phyloP scores from a whole-genome alignment of 2,329 filamentous ascomycete species.

The Acrocalymma vagum region DNA sequence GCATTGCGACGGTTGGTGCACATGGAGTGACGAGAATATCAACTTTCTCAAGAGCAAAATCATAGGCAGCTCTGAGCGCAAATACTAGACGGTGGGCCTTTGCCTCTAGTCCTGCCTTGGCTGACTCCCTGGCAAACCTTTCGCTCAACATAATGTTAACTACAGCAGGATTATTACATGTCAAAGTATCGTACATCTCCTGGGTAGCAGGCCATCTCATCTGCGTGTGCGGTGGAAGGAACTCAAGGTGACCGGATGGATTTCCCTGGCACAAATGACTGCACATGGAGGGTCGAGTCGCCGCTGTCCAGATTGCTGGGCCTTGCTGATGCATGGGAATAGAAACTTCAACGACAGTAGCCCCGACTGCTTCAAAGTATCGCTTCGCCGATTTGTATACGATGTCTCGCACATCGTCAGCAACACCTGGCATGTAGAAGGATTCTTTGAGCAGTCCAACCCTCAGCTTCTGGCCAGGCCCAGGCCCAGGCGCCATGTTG shows the following conservation, averaged over 20 bases:
- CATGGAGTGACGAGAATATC: conserved; percentile 61
- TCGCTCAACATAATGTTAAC: conserved; percentile 65
- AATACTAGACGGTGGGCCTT: conserved; percentile 60
- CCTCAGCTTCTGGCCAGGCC: too few relatives aligned
- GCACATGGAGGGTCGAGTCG: too few relatives aligned
- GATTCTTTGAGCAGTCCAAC: conserved; percentile 43
- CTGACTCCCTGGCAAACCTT: too few relatives aligned
- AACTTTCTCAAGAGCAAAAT: conserved; percentile 49
- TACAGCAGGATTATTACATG: conserved; percentile 59
- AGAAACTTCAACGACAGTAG: conserved; percentile 59
- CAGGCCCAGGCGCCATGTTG: too few relatives aligned
- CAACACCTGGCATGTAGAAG: conserved; percentile 27
- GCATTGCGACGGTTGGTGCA: conserved; percentile 57
- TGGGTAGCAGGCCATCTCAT: conserved; percentile 60
- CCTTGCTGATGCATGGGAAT: conserved; percentile 60
- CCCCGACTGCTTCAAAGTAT: conserved; percentile 59
- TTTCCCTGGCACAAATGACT: too few relatives aligned
- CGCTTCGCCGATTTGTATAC: too few relatives aligned
- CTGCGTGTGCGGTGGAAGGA: too few relatives aligned
- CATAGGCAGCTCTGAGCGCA: conserved; percentile 58
- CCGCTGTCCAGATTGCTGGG: conserved; percentile 61
- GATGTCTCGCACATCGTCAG: conserved; percentile 52
- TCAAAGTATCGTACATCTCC: conserved; percentile 60
- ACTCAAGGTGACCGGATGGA: too few relatives aligned
- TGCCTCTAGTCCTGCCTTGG: conserved; percentile 60